These are phyloP conservation scores for Coniochaeta sp. DNA, from an alignment of 2,329 filamentous ascomycete genomes.

Conservation along the genomic window DNA sequence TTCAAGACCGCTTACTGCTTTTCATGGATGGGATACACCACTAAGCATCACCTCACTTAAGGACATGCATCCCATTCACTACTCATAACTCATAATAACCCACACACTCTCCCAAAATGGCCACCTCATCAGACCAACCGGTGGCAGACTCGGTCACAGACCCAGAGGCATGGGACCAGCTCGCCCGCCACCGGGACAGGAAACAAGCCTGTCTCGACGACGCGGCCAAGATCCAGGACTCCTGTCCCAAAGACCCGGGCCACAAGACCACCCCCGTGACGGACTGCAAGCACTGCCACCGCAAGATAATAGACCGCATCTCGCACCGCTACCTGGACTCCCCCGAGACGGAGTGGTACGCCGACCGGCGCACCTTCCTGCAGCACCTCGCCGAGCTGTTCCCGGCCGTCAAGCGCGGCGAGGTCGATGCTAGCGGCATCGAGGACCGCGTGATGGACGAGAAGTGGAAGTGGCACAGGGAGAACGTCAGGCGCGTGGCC, in stretches of 20 bases:
- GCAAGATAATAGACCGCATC: slow-evolving; percentile 38
- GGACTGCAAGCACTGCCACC: slow-evolving; percentile 42
- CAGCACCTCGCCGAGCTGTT: slow-evolving; percentile 42
- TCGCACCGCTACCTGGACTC: slow-evolving; percentile 29
- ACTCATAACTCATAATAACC: not conserved
- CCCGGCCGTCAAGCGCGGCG: slow-evolving; percentile 36
- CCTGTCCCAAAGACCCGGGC: slow-evolving; percentile 28
- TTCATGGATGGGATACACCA: too few species aligned
- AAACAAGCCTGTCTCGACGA: slow-evolving; percentile 29
- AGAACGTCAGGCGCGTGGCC: slow-evolving; percentile 12
- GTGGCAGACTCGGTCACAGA: not conserved
- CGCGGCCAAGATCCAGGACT: slow-evolving; percentile 31
- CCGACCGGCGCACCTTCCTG: slow-evolving; percentile 39
- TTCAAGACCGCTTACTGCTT: too few species aligned
- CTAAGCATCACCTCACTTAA: not conserved
- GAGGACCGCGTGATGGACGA: slow-evolving; percentile 44
- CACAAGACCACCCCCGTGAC: slow-evolving; percentile 34
- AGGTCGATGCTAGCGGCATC: slow-evolving; percentile 35
- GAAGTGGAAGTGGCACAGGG: slow-evolving; percentile 47
- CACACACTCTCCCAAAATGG: not conserved
- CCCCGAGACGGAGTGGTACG: slow-evolving; percentile 43
- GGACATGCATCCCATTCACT: not conserved
- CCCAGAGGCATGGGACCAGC: slow-evolving; percentile 16
- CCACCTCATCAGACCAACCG: not conserved
- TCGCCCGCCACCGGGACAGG: slow-evolving; percentile 10